Conservation (phyloP, 768 basidiomycete species). For the Mycena rebaudengoi region DNA sequence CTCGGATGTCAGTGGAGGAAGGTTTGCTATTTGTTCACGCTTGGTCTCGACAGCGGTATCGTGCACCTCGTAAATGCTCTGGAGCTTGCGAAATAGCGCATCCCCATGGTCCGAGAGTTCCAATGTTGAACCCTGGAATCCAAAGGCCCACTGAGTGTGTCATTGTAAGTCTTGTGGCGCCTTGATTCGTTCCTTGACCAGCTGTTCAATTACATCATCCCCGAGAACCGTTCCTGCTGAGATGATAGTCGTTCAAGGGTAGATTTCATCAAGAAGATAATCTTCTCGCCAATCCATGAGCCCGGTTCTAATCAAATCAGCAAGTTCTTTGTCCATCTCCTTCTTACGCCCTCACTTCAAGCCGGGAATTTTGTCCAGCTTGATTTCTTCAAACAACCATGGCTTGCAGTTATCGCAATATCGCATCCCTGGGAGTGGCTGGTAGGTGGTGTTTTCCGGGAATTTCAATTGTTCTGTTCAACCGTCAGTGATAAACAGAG, state of each 20-base stretch:
- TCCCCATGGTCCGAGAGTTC: too few species aligned
- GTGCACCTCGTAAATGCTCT: not conserved
- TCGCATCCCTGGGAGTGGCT: not conserved
- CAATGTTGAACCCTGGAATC: too few species aligned
- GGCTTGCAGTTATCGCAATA: not conserved
- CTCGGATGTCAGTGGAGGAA: not conserved
- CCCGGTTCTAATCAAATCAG: not conserved
- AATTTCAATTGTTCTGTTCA: not conserved
- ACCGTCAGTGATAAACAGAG: not conserved
- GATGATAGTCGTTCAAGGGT: too few species aligned
- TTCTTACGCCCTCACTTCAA: not conserved
- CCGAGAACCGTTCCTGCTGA: too few species aligned
- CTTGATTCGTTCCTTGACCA: too few species aligned
- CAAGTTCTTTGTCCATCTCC: not conserved
- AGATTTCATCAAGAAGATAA: not conserved
- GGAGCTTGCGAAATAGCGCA: too few species aligned
- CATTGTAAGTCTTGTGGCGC: too few species aligned
- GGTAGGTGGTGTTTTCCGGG: not conserved
- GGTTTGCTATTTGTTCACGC: not conserved
- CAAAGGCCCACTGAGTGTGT: too few species aligned
- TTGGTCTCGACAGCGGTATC: not conserved
- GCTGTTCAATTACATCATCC: too few species aligned
- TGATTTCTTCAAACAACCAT: not conserved
- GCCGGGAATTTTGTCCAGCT: not conserved
- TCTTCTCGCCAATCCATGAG: not conserved